Conservation (phyloP, 495 filamentous ascomycete species). For the Bombardia bombarda region DNA sequence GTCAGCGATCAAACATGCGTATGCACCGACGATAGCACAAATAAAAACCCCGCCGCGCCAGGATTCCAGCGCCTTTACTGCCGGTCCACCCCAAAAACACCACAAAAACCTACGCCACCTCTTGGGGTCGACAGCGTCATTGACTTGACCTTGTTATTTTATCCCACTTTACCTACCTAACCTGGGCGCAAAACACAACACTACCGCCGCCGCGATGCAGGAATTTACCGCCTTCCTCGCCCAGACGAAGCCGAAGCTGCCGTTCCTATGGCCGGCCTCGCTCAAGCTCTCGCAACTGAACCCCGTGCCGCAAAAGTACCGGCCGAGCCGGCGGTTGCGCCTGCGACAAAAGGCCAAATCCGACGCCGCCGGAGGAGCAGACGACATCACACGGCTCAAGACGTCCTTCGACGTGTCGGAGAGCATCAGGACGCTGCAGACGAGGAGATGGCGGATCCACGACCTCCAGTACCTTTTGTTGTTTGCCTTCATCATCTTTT, state of each 20-base stretch:
- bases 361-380: constrained; percentile 51
- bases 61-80: constrained; percentile 2
- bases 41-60: neutral
- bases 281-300: constrained; percentile 25
- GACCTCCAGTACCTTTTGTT: constrained; percentile 80
- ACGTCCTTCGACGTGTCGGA: constrained; percentile 72
- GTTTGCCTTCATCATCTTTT: constrained; percentile 67
- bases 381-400: constrained; percentile 59
- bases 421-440: constrained; percentile 61
- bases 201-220: constrained; percentile 10
- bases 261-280: constrained; percentile 19
- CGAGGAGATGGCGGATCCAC: constrained; percentile 74
- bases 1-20: constrained; percentile 12
- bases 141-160: too few species aligned
- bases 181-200: too few species aligned
- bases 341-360: constrained; percentile 59
- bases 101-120: neutral
- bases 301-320: constrained; percentile 63
- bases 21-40: constrained; percentile 18
- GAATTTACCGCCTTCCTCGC: constrained; percentile 18
- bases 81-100: neutral
- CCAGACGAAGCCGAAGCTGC: constrained; percentile 22
- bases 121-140: neutral
- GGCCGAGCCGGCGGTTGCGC: constrained; percentile 64
- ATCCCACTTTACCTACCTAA: too few species aligned